These are phyloP conservation scores for Acrodontium crateriforme DNA, from an alignment of 2,329 filamentous ascomycete genomes.

Conservation along the genomic window DNA sequence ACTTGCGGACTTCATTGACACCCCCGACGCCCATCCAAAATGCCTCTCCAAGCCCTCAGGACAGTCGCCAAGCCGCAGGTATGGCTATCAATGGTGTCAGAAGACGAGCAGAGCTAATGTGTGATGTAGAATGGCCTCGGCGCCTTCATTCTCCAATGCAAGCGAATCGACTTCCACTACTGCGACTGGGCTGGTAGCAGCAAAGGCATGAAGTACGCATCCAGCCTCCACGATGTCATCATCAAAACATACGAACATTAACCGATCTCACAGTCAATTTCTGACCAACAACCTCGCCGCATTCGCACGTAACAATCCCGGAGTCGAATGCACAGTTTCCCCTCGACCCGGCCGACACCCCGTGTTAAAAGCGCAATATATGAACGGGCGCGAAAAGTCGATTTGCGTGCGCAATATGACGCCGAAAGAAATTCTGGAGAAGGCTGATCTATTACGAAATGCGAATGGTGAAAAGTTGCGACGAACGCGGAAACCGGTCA, in stretches of 20 bases:
- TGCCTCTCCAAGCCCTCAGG: conserved; percentile 37
- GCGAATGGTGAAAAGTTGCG: conserved; percentile 62
- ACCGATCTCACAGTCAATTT: conserved; percentile 48
- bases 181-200: conserved; percentile 94
- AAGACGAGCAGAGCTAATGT: conserved; percentile 5
- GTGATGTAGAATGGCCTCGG: conserved; percentile 74
- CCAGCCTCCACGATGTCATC: background rate
- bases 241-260: background rate
- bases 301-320: conserved; percentile 71
- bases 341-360: conserved; percentile 84
- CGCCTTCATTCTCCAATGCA: conserved; percentile 95
- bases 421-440: conserved; percentile 64
- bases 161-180: conserved; percentile 88
- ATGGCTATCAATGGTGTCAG: conserved; percentile 12
- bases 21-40: conserved; percentile 14
- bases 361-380: conserved; percentile 76
- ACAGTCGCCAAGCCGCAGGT: conserved; percentile 44
- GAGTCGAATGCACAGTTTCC: conserved; percentile 83
- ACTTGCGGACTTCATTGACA: too few relatives aligned
- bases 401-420: conserved; percentile 83
- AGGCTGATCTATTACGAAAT: conserved; percentile 59
- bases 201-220: conserved; percentile 71
- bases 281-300: conserved; percentile 60
- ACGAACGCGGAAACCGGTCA: conserved; percentile 42
- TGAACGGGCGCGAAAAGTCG: conserved; percentile 75